Base-by-base conservation (phyloP, 495 filamentous ascomycete genomes). In the Talaromyces adpressus region DNA sequence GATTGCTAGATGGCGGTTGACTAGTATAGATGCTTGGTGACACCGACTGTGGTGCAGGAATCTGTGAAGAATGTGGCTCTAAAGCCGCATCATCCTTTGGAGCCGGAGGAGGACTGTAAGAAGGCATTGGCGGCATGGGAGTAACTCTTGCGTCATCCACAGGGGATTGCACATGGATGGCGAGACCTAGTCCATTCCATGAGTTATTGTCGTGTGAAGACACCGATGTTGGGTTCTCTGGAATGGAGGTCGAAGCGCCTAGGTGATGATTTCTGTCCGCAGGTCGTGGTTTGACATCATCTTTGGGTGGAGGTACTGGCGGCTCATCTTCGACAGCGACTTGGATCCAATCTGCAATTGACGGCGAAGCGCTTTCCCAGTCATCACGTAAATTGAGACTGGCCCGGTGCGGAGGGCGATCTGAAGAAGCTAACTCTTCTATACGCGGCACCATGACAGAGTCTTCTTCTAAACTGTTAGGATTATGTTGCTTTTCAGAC, bases 351-450 rank as follows among this genome's bases (percentile, higher is more conserved):
- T 83, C 82, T 62, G 76, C 77, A 41, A 85, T 81, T 3, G 82
- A 85, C 6, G 82, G 82, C 8, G 82, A 85, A 23, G 81, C 81
- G 68, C 81, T 75, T 61, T 77, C 77, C 80, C 79, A 84, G 63
- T 85, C 82, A 64, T 80, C 78, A 20, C 75, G 78, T 7, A 75
- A 68, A 25, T 74, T 70, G 29, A 85, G 66, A 62, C 80, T 84
- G 23, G 82, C 77, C 3, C 73, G 66, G 59, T 79, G 69, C 5
- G 67, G 59, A 16, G 65, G 32, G 25, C 64, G 68, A 30, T 72
- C 71, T 1, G 69, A 64, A 12, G 52, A 30, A 12, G 69, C 59
- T 5, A 67, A 29, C 22, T 68, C 71, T 4, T 73, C 66, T 39
- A 63, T 63, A 25, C 64, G 63, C 9, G 77, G 68, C n/a, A 79